These are phyloP conservation scores for Dentiscutata heterogama DNA, from an alignment of 371 early-diverging fungal species.

Conservation along the genomic window DNA sequence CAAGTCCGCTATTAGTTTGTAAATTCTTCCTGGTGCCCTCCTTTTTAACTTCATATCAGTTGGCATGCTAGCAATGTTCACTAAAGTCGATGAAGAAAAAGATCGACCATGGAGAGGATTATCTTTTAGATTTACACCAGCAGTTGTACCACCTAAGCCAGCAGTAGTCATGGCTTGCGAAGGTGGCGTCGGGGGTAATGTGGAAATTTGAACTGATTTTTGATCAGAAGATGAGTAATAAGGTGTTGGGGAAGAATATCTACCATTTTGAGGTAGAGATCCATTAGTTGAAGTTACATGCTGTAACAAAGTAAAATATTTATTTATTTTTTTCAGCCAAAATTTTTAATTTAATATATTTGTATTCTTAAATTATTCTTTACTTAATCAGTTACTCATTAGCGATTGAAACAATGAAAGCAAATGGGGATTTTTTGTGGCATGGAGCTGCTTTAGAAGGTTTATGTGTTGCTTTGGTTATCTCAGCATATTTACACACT, in stretches of 20 bases:
- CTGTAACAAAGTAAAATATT: no score
- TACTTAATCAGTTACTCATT: conserved; percentile 63
- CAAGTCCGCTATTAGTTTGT: conserved; percentile 83
- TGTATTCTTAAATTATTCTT: neutral
- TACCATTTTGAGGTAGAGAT: neutral
- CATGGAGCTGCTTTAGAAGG: conserved; percentile 84
- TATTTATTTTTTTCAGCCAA: no score
- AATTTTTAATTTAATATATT: neutral
- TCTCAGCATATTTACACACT: conserved; percentile 68
- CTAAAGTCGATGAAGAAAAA: conserved; percentile 43
- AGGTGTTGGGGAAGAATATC: neutral
- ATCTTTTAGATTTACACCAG: conserved; percentile 32
- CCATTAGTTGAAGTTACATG: neutral
- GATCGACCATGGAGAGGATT: conserved; percentile 34
- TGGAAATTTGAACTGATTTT: conserved; percentile 6
- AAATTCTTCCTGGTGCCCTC: conserved; percentile 79
- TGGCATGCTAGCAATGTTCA: conserved; percentile 39
- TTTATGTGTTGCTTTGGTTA: conserved; percentile 68
- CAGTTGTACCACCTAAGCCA: conserved; percentile 32
- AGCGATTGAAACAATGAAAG: conserved; percentile 77
- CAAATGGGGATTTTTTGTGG: conserved; percentile 80
- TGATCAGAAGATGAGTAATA: conserved; percentile 32
- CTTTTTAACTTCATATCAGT: conserved; percentile 54
- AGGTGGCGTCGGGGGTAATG: conserved; percentile 40
- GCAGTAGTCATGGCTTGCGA: conserved; percentile 40